Base-by-base conservation (phyloP, 2,329 filamentous ascomycete genomes). In the Metarhizium sp. region DNA sequence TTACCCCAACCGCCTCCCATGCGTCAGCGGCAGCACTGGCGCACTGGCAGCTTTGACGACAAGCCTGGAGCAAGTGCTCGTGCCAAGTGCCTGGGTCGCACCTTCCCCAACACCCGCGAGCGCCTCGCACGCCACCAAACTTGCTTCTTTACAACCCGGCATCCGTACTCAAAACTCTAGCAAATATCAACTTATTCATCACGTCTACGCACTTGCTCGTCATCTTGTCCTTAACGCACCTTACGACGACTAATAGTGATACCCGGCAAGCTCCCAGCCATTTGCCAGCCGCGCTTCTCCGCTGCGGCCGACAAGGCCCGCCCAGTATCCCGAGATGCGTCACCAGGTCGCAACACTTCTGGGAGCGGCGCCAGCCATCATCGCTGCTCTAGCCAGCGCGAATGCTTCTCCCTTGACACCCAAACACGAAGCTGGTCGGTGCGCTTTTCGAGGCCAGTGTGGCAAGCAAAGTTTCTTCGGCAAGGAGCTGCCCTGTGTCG, bases 401-500 rank as follows among this genome's bases (percentile, higher is more conserved):
- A 55, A 55, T 18, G 66, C 66, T 51, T 63, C 71, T 43, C 59
- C 62, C 20, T 66, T 62, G 56, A 84, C 80, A 0, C 75, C 78
- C 1, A 88, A 84, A 60, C 92, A 96, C 64, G 92, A 96, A 71
- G 77, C 86, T 51, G 92, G 92, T 45, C 82, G 92, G 60, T 97
- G 92, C 71, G 90, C 92, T 1, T 90, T 97, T 59, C 84, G 92
- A 51, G 91, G 91, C 7, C 87, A 95, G 60, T 99, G 94, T 68
- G 94, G 94, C 50, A 92, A 91, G 71, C 86, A 92, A 72, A 86
- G 87, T 59, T 87, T 94, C 69, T 97, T 97, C 65, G 90, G 91
- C 55, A 87, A 90, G 56, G 84, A 95, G 62, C 78, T 97, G 58
- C 94, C 94, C 4, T 99, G 94, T 68, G 85, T 92, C 14, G 92